Conservation (phyloP, 176 grass and related monocot genomes). For the Aegilops speltoides region DNA sequence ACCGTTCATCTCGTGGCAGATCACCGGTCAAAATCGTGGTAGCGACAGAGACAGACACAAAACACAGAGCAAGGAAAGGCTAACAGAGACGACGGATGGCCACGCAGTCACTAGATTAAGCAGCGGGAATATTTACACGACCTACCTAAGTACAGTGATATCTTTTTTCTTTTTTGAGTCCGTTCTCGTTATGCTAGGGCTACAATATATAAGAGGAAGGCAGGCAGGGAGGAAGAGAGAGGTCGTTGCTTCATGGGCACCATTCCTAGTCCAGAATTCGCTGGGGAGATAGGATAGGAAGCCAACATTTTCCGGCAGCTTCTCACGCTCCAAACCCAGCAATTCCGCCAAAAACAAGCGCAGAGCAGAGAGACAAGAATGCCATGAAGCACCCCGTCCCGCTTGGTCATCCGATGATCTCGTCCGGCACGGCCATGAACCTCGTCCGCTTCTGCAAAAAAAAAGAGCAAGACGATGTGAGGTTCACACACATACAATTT, state of each 20-base stretch:
- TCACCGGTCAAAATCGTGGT: neutral
- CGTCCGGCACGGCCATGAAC: constrained; percentile 72
- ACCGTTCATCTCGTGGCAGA: neutral
- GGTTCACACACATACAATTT: neutral
- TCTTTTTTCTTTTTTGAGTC: neutral
- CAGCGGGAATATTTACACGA: neutral
- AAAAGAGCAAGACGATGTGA: neutral
- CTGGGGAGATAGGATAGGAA: constrained; percentile 72
- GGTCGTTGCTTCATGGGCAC: neutral
- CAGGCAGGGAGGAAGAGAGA: no score
- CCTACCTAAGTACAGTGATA: constrained; percentile 2
- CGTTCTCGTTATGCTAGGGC: neutral
- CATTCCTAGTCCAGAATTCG: neutral
- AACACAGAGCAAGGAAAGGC: neutral
- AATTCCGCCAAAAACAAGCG: neutral
- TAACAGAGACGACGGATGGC: neutral
- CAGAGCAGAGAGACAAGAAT: neutral
- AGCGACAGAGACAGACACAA: neutral
- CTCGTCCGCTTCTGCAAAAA: constrained; percentile 72
- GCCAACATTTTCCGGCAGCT: constrained; percentile 51
- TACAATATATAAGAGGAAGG: neutral
- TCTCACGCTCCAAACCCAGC: constrained; percentile 63
- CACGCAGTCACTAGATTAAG: neutral
- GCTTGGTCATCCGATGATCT: constrained; percentile 64
- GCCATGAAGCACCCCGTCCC: neutral